A percentile compares a stretch with the other conserved stretches of the same genome.
phyloP scores from a whole-genome alignment of 352 stramenopile genomes.

The Pythium utonaiense region DNA sequence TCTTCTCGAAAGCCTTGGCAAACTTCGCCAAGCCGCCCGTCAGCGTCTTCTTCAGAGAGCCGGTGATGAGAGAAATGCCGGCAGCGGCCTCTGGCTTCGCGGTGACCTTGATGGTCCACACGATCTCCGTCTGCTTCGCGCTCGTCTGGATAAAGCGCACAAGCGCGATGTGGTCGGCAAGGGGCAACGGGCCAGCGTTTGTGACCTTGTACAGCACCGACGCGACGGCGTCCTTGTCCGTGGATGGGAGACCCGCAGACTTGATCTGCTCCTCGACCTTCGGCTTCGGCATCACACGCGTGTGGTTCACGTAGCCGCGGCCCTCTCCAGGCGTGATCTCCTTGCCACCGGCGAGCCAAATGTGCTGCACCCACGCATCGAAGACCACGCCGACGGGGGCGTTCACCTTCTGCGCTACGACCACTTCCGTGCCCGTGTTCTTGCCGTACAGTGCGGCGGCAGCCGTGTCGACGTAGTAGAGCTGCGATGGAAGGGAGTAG shows the following conservation, averaged over 20 bases:
- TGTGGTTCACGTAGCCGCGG: constrained; percentile 7
- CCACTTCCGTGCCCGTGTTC: constrained; percentile 4
- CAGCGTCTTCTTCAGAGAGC: neutral
- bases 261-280: constrained; percentile 15
- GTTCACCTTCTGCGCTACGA: neutral
- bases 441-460: constrained; percentile 1
- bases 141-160: constrained; percentile 8
- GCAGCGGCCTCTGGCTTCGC: neutral
- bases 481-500: constrained; percentile 6
- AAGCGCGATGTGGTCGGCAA: constrained; percentile 8
- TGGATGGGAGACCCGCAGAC: neutral
- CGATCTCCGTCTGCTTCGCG: constrained; percentile 5
- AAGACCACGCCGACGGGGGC: neutral
- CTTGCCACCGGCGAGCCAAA: constrained; percentile 1
- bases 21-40: neutral
- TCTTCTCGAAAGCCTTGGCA: constrained; percentile 1
- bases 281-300: constrained; percentile 1
- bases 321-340: constrained; percentile 5
- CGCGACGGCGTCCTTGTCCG: neutral
- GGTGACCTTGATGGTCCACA: constrained; percentile 19
- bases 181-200: neutral
- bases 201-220: constrained; percentile 11
- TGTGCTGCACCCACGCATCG: constrained; percentile 9
- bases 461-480: constrained; percentile 3
- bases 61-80: neutral